Conservation (phyloP, 192 early-diverging fungal genomes). For the Rhizophagus clarus region DNA sequence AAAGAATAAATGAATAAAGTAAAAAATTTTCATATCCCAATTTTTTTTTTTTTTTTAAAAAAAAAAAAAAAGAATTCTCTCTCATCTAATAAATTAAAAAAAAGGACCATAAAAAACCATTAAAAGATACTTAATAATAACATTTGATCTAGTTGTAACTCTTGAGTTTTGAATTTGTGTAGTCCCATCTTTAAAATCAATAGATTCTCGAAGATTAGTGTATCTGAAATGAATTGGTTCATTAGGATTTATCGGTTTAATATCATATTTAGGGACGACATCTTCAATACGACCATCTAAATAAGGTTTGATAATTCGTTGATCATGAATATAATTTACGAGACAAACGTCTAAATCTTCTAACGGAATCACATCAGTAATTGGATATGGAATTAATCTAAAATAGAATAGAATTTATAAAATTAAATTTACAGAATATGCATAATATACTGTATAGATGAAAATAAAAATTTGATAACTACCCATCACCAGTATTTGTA, state of each 20-base stretch:
- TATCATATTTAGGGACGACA: not conserved
- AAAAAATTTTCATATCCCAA: too few species aligned
- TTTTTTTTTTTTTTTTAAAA: too few species aligned
- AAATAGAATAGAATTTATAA: not conserved
- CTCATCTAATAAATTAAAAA: too few species aligned
- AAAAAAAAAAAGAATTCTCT: too few species aligned
- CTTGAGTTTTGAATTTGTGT: too few species aligned
- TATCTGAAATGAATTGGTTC: conserved; percentile 5
- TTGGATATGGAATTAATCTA: conserved; percentile 13
- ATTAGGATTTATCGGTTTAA: not conserved
- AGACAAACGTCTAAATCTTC: conserved; percentile 35
- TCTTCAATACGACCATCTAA: conserved; percentile 41
- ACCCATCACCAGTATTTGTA: conserved; percentile 56
- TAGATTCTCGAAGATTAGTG: not conserved
- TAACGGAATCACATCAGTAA: conserved; percentile 24
- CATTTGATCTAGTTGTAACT: too few species aligned
- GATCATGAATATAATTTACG: conserved; percentile 44
- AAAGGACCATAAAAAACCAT: too few species aligned
- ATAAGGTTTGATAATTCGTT: conserved; percentile 33
- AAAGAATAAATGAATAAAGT: too few species aligned
- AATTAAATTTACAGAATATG: not conserved
- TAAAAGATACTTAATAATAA: too few species aligned
- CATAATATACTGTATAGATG: too few species aligned
- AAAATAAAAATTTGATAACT: not conserved
- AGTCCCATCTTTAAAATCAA: too few species aligned